Percentiles rank a stretch among this genome's conserved stretches.
Evolutionary conservation across 176 grass and related monocot genomes (phyloP).

Genomic region (Ananas comosus): DNA sequence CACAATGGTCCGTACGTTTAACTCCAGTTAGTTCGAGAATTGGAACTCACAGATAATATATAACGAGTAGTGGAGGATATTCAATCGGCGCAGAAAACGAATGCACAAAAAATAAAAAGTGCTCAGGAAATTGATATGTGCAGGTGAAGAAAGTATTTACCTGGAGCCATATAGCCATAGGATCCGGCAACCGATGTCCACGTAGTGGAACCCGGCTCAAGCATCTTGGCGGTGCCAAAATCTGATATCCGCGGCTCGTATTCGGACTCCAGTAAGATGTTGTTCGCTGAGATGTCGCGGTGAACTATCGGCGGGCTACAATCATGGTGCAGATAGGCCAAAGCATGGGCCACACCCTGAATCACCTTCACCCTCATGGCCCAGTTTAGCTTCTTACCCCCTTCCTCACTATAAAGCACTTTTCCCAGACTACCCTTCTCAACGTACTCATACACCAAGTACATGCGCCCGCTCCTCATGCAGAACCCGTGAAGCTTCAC

Average conservation of each 20-base stretch:
- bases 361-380: slow-evolving; percentile 33
- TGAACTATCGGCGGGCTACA: slow-evolving; percentile 49
- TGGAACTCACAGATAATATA: neutral
- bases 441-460: slow-evolving; percentile 62
- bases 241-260: slow-evolving; percentile 57
- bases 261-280: slow-evolving; percentile 44
- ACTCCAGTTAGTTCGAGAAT: neutral
- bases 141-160: slow-evolving; percentile 17
- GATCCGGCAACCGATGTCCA: slow-evolving; percentile 54
- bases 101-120: neutral
- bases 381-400: slow-evolving; percentile 42
- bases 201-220: slow-evolving; percentile 25
- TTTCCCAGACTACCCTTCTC: slow-evolving; percentile 47
- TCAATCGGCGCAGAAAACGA: neutral
- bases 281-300: slow-evolving; percentile 62
- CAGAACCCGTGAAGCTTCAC: slow-evolving; percentile 71
- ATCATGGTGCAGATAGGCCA: slow-evolving; percentile 80
- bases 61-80: neutral
- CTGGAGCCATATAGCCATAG: slow-evolving; percentile 85
- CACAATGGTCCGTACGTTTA: neutral
- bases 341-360: slow-evolving; percentile 37
- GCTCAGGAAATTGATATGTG: neutral
- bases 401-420: slow-evolving; percentile 39
- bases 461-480: slow-evolving; percentile 35
- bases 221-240: slow-evolving; percentile 59